Base-by-base conservation (phyloP, 176 grass and related monocot species). In the Metroxylon sagu region DNA sequence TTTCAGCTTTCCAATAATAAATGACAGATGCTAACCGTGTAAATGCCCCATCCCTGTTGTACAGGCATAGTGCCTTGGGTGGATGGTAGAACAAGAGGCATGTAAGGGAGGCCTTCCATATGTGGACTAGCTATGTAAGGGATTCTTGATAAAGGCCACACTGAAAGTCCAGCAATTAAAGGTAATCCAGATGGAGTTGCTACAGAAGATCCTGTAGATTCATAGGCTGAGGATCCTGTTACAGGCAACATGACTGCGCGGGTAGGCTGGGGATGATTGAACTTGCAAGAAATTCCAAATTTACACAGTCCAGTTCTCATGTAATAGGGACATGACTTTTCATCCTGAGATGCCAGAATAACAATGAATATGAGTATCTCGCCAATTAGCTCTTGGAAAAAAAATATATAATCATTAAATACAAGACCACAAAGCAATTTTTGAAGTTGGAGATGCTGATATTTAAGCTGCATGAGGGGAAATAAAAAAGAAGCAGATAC, bases 211-310 rank as follows among this genome's bases (percentile, higher is more conserved):
- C 49, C 60, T 60, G 66, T 19, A 54, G 64, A 29, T 70, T 19
- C 66, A 28, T 77, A 64, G 4, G 57, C 19, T 63, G 74, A 62
- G 35, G 48, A 49, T 18, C 54, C 68, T 39, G 70, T 26, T 56
- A 43, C 61, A 18, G 69, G 69, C 26, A 60, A 73, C 23, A 67
- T 19, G 62, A 60, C 29, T 49, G 54, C 56, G 1, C 53, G 19
- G 19, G 23, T 19, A 59, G 62, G 62, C 28, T 80, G 56, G 4
- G 77, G 77, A 66, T 80, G 77, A 60, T 72, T 80, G 57, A 80
- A 80, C 56, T 74, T 80, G 77, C 77, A 74, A 18, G 77, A 63
- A 16, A 73, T 52, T 25, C 77, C 52, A 56, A 68, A 68, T 56
- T 68, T 68, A 26, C 65, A 56, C 16, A 52, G 16, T 55, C 65